Evolutionary conservation across 2,329 filamentous ascomycete genomes (phyloP).

Genomic region (Cryoendolithus antarcticus): DNA sequence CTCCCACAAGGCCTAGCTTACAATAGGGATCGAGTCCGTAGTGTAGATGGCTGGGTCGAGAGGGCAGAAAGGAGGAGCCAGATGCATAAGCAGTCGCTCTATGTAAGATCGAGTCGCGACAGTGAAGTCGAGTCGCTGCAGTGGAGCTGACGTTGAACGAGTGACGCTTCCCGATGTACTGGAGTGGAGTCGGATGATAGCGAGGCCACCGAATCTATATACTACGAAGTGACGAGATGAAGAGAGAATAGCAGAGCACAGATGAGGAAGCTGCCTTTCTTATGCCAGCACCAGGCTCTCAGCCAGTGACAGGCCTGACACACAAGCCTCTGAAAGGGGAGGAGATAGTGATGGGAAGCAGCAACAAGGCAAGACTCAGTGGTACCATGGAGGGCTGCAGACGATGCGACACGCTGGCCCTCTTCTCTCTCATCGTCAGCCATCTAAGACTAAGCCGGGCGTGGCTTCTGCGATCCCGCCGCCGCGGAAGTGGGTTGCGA

Average conservation of each 20-base stretch:
- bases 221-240: constrained; percentile 5
- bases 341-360: constrained; percentile 16
- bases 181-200: no score
- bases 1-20: no score
- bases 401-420: constrained; percentile 19
- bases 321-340: constrained; percentile 18
- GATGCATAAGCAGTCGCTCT: no score
- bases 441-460: constrained; percentile 10
- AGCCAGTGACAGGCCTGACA: constrained; percentile 23
- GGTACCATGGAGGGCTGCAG: constrained; percentile 21
- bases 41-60: no score
- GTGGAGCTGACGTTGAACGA: no score
- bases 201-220: neutral
- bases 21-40: no score
- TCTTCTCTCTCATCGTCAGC: constrained; percentile 13
- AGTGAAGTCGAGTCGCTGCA: no score
- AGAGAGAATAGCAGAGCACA: constrained; percentile 3
- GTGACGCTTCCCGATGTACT: no score
- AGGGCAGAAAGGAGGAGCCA: no score
- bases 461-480: constrained; percentile 25
- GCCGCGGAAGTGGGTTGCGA: constrained; percentile 32
- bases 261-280: constrained; percentile 13
- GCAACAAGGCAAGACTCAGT: constrained; percentile 23
- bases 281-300: constrained; percentile 13
- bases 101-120: no score